Evolutionary conservation across 768 basidiomycete species (phyloP), one percentile per base, ranked within the genome.

Genomic region (Suillus sp.): DNA sequence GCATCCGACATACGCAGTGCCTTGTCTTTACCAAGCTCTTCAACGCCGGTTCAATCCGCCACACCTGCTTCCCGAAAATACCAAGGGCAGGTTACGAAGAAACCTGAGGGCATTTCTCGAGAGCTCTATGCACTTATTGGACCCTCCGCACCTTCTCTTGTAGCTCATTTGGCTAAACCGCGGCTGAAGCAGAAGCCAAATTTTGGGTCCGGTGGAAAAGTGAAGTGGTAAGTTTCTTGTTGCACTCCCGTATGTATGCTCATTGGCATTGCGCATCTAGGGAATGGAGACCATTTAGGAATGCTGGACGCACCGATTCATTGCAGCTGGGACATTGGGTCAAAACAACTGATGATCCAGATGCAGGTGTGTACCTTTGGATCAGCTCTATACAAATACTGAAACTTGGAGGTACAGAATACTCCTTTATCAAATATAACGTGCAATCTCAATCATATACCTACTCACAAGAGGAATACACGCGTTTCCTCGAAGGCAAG

Each of bases 61-160:
- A 78, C 83, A 2, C 77, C 83, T n/a, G 83, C 81, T 43, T 72
- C 74, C 2, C 84, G 83, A 68, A 89, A 84, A 67, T 64, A 77
- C 3, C 40, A 72, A 27, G 61, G 78, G n/a, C 20, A 77, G 0
- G 61, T 74, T 2, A 70, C 80, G 14, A 83, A 84, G 70, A 93
- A 92, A 75, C 92, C 92, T 4, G 93, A 95, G 22, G 96, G 96
- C 22, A 95, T 98, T 64, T 90, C 95, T 0, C 83, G 95, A 68
- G 96, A 98, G 75, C 83, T 99, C 2, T 98, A 92, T 78, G 89
- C 92, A 1, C 86, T 99, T 64, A 98, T 99, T 67, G 96, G 96
- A n/a, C 88, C 93, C 64, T 91, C 93, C 55, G 91, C 91, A 13
- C 95, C 96, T 0, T 88, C 91, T 2, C 83, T 99, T 56, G 90